phyloP scores from a whole-genome alignment of 1,284 basidiomycete genomes.

The Heterobasidion annosum region DNA sequence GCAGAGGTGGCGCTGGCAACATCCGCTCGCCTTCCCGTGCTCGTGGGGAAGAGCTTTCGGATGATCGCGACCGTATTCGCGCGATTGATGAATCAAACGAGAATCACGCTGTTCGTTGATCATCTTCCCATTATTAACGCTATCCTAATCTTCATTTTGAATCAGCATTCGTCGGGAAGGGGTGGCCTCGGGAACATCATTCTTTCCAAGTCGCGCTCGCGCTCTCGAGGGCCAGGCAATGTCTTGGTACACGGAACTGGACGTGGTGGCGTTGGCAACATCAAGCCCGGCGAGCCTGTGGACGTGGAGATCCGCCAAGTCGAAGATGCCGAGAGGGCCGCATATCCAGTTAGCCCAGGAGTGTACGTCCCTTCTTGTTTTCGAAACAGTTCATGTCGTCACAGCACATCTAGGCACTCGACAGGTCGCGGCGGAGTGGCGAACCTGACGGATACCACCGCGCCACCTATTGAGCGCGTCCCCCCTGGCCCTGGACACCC shows the following conservation, averaged over 20 bases:
- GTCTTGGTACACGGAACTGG: constrained; percentile 38
- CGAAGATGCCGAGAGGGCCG: constrained; percentile 37
- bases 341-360: constrained; percentile 15
- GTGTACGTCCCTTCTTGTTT: neutral
- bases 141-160: neutral
- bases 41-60: neutral
- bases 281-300: constrained; percentile 25
- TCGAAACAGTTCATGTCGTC: neutral
- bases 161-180: neutral
- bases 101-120: neutral
- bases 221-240: neutral
- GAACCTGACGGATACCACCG: constrained; percentile 34
- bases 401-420: constrained; percentile 36
- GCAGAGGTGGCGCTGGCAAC: constrained; percentile 1
- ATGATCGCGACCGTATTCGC: neutral
- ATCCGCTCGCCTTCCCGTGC: constrained; percentile 29
- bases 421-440: constrained; percentile 67
- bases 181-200: constrained; percentile 23
- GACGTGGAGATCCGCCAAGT: constrained; percentile 19
- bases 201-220: constrained; percentile 25
- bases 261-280: constrained; percentile 64
- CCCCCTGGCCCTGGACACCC: constrained; percentile 7
- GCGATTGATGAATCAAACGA: neutral
- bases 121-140: neutral
- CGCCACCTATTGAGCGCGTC: constrained; percentile 33